Percentiles rank a stretch among this genome's conserved stretches.
Evolutionary conservation across 129 eudicot species (phyloP).

Genomic region (Erigeron canadensis): DNA sequence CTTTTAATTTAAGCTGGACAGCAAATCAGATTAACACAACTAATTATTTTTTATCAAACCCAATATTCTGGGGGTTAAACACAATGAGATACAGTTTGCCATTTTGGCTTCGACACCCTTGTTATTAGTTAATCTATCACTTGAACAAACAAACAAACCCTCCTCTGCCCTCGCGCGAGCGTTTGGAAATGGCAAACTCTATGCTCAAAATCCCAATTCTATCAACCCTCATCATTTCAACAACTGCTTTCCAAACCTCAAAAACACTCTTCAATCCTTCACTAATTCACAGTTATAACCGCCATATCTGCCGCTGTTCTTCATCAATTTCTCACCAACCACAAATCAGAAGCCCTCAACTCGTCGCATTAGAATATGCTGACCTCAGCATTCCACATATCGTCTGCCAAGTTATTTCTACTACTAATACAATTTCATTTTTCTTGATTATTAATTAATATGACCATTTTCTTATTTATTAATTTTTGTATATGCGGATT

Average conservation of each 20-base stretch:
- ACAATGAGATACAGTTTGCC: too few species aligned
- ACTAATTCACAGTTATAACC: slow-evolving; percentile 12
- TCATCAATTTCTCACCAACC: slow-evolving; percentile 33
- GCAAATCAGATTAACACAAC: too few species aligned
- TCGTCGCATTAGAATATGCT: slow-evolving; percentile 57
- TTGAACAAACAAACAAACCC: too few species aligned
- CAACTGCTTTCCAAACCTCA: slow-evolving; percentile 13
- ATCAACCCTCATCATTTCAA: slow-evolving; percentile 25
- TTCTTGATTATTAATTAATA: not conserved
- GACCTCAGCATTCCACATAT: slow-evolving; percentile 44
- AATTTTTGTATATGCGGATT: not conserved
- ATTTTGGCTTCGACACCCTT: too few species aligned
- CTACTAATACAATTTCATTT: not conserved
- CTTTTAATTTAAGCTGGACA: too few species aligned
- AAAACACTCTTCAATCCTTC: slow-evolving; percentile 20
- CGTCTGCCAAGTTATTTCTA: slow-evolving; percentile 34
- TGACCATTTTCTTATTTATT: not conserved
- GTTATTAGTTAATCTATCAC: too few species aligned
- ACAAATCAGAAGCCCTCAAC: slow-evolving; percentile 47
- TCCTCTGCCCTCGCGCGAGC: too few species aligned
- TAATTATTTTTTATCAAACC: too few species aligned
- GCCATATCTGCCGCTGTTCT: slow-evolving; percentile 31
- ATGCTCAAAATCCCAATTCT: slow-evolving; percentile 27
- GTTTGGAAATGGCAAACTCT: slow-evolving; percentile 10
- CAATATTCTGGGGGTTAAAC: too few species aligned